phyloP scores from a whole-genome alignment of 2,329 filamentous ascomycete species.

The Stagonosporopsis tanaceti region DNA sequence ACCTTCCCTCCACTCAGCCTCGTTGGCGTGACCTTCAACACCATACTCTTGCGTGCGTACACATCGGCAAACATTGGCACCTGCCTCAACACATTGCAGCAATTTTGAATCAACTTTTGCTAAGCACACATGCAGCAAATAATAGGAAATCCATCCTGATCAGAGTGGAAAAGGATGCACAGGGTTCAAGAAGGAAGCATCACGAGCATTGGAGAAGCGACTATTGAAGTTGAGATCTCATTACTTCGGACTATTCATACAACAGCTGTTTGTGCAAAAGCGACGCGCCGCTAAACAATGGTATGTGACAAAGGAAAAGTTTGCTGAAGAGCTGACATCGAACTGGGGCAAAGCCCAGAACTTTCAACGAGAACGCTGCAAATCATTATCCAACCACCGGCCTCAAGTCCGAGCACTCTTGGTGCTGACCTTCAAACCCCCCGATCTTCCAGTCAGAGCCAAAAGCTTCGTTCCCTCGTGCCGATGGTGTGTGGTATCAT shows the following conservation, averaged over 20 bases:
- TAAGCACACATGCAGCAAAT: neutral
- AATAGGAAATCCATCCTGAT: too few species aligned
- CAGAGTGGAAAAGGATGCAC: too few species aligned
- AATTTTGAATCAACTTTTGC: too few species aligned
- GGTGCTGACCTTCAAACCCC: constrained; percentile 38
- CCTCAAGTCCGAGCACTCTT: constrained; percentile 10
- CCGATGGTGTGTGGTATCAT: constrained; percentile 25
- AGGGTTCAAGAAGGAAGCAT: neutral
- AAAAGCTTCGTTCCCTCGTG: constrained; percentile 28
- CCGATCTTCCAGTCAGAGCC: constrained; percentile 39
- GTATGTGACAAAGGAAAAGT: constrained; percentile 27
- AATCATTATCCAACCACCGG: constrained; percentile 15
- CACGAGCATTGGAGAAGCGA: neutral
- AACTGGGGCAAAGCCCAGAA: constrained; percentile 19
- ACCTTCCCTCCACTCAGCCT: too few species aligned
- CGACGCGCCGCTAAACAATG: constrained; percentile 12
- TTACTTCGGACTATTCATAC: constrained; percentile 28
- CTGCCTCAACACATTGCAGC: too few species aligned
- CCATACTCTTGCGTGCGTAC: too few species aligned
- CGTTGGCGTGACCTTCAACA: too few species aligned
- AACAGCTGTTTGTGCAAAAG: constrained; percentile 15
- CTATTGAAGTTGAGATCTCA: constrained; percentile 12
- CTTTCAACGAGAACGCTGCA: constrained; percentile 19
- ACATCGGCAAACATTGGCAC: too few species aligned
- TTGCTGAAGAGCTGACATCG: constrained; percentile 18